These are phyloP conservation scores for Suhomyces canberraensis DNA, from an alignment of 805 yeast genomes.

Conservation along the genomic window DNA sequence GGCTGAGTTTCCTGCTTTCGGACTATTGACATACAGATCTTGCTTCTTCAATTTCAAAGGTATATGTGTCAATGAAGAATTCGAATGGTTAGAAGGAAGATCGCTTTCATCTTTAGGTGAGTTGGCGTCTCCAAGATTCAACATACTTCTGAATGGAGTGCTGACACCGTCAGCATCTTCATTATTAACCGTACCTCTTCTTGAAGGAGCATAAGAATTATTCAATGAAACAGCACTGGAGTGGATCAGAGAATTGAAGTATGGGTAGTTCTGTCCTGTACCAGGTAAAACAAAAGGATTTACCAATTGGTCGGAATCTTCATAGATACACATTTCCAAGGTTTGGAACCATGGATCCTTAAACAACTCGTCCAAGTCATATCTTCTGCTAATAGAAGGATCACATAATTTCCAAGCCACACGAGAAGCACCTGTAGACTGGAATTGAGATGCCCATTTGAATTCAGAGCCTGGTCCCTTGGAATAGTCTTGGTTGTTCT, in stretches of 20 bases:
- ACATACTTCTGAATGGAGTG: conserved; percentile 38
- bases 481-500: conserved; percentile 39
- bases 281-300: conserved; percentile 32
- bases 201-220: conserved; percentile 28
- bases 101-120: conserved; percentile 6
- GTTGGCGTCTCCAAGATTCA: conserved; percentile 22
- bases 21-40: conserved; percentile 2
- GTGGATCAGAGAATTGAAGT: conserved; percentile 2
- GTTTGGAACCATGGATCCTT: conserved; percentile 61
- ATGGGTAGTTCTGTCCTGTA: conserved; percentile 14
- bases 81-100: conserved; percentile 20
- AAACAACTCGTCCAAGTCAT: conserved; percentile 51
- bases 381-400: conserved; percentile 53
- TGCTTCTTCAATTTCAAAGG: conserved; percentile 18
- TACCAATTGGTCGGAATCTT: conserved; percentile 39
- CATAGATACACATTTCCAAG: conserved; percentile 60
- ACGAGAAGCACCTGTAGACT: conserved; percentile 59
- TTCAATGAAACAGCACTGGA: conserved; percentile 14
- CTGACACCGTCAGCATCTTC: conserved; percentile 17
- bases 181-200: conserved; percentile 26
- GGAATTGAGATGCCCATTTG: conserved; percentile 61
- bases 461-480: conserved; percentile 72
- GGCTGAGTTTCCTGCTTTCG: not conserved
- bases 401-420: conserved; percentile 74
- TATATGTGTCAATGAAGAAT: conserved; percentile 21